Evolutionary conservation across 2,329 filamentous ascomycete species (phyloP).

Genomic region (Pseudocercospora vitis): DNA sequence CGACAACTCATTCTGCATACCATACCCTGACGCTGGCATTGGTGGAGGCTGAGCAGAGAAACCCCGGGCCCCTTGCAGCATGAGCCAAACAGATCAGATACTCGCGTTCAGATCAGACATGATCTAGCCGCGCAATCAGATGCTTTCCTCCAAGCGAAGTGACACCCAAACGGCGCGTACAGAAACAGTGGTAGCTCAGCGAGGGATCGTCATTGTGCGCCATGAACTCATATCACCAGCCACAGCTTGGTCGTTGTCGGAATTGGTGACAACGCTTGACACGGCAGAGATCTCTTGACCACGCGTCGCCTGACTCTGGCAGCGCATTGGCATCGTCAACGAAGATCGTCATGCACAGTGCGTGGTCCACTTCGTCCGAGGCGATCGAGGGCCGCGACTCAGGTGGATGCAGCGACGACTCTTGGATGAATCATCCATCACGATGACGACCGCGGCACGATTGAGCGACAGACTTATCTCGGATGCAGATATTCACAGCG

Average conservation of each 20-base stretch:
- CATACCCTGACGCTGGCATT: background rate
- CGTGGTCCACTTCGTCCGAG: background rate
- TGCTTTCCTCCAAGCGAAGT: background rate
- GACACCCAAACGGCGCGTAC: background rate
- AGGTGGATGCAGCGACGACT: background rate
- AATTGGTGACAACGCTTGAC: background rate
- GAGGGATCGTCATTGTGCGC: conserved; percentile 3
- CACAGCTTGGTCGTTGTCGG: background rate
- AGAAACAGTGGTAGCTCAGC: background rate
- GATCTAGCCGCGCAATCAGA: background rate
- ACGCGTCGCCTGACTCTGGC: background rate
- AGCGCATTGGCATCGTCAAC: background rate
- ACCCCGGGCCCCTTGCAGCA: background rate
- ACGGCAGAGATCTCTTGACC: background rate
- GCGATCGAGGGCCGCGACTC: background rate
- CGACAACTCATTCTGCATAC: background rate
- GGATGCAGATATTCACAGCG: too few species aligned
- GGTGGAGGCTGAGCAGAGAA: background rate
- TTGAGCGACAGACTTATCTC: too few species aligned
- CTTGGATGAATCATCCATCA: conserved; percentile 2
- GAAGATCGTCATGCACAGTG: background rate
- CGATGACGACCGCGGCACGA: background rate
- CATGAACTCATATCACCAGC: background rate
- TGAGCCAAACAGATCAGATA: background rate
- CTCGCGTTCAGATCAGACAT: background rate